phyloP scores from a whole-genome alignment of 345 rosid species.

The Hibiscus mutabilis region DNA sequence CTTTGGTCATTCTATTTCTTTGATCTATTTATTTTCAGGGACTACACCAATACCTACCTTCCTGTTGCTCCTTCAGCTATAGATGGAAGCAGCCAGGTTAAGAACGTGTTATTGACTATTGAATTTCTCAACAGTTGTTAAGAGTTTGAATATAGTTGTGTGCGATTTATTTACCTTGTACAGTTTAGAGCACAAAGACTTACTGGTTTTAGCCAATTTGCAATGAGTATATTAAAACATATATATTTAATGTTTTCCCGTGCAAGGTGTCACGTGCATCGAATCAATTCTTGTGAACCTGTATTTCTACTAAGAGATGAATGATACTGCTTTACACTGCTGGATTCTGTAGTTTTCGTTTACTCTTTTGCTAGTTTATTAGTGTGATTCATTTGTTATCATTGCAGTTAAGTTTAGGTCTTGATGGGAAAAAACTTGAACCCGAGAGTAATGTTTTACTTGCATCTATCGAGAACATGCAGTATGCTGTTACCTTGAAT shows the following conservation, averaged over 20 bases:
- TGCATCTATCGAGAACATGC: slow-evolving; percentile 99
- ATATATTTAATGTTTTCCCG: not conserved
- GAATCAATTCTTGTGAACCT: not conserved
- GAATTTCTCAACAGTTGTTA: not conserved
- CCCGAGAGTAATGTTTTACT: slow-evolving; percentile 98
- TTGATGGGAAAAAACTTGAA: slow-evolving; percentile 91
- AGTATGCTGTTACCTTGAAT: slow-evolving; percentile 94
- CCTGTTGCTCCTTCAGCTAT: slow-evolving; percentile 98
- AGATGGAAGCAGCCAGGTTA: slow-evolving; percentile 80
- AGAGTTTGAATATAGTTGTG: not conserved
- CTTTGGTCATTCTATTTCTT: not conserved
- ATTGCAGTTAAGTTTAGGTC: slow-evolving; percentile 58
- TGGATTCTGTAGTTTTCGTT: not conserved
- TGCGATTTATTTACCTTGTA: not conserved
- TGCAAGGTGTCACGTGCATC: not conserved
- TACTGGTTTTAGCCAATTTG: not conserved
- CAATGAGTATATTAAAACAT: not conserved
- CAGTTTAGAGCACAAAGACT: not conserved
- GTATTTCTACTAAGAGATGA: not conserved
- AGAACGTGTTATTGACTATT: not conserved
- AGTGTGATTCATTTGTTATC: not conserved
- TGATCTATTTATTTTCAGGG: slow-evolving; percentile 38
- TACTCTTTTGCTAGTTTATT: not conserved
- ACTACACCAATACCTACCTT: slow-evolving; percentile 90
- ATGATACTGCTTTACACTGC: not conserved